phyloP scores from a whole-genome alignment of 352 stramenopile genomes.

The Plasmopara viticola region DNA sequence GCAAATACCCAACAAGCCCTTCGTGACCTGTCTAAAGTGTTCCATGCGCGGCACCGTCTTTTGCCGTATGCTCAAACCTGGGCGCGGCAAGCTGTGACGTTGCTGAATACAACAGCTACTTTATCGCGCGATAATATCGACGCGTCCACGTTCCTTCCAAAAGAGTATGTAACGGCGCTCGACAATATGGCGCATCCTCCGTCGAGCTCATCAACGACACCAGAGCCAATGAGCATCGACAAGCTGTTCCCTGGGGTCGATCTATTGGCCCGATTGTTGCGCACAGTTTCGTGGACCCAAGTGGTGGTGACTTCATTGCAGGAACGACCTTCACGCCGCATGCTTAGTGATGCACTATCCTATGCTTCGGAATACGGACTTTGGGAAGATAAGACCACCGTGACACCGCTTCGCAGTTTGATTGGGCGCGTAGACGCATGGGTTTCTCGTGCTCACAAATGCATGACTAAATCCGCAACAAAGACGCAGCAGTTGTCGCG shows the following conservation, averaged over 20 bases:
- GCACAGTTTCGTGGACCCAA: conserved; percentile 64
- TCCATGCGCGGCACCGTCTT: conserved; percentile 59
- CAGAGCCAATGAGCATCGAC: conserved; percentile 32
- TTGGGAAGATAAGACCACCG: conserved; percentile 68
- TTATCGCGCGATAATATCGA: conserved; percentile 31
- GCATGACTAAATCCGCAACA: conserved; percentile 50
- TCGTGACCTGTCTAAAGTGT: conserved; percentile 50
- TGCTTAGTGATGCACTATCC: conserved; percentile 48
- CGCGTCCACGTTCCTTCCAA: conserved; percentile 33
- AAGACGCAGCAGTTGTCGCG: conserved; percentile 53
- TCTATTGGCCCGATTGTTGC: conserved; percentile 57
- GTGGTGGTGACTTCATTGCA: conserved; percentile 70
- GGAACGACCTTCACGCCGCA: conserved; percentile 61
- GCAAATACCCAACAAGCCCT: conserved; percentile 42
- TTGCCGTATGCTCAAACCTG: conserved; percentile 52
- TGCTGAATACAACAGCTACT: conserved; percentile 45
- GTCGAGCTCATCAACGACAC: background rate
- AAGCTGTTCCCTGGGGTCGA: conserved; percentile 64
- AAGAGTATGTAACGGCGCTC: conserved; percentile 42
- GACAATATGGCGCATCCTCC: conserved; percentile 18
- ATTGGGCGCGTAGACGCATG: conserved; percentile 73
- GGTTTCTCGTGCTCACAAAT: conserved; percentile 78
- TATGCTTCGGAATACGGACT: conserved; percentile 57
- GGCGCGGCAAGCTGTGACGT: conserved; percentile 38
- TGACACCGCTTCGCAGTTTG: conserved; percentile 58